Evolutionary conservation across 192 early-diverging fungal species (phyloP).

Genomic region (Coemansia umbellata): DNA sequence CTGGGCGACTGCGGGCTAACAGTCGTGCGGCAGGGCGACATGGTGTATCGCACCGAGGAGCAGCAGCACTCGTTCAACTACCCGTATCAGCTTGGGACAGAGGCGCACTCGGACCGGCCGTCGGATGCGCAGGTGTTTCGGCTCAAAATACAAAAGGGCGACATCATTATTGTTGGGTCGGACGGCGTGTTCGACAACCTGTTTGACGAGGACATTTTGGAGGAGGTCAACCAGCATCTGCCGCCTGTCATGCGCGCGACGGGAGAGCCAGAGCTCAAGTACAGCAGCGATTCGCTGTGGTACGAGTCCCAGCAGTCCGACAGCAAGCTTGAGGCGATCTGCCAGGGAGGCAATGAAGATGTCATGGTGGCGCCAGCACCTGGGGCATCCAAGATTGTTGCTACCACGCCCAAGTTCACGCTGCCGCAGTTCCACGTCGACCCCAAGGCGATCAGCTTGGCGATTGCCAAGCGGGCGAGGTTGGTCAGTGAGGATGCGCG

Average conservation of each 20-base stretch:
- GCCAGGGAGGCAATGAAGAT: neutral
- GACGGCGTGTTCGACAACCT: constrained; percentile 98
- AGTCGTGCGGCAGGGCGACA: constrained; percentile 80
- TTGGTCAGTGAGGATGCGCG: constrained; percentile 76
- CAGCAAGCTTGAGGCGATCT: constrained; percentile 15
- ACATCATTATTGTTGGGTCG: constrained; percentile 87
- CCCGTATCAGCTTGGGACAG: constrained; percentile 93
- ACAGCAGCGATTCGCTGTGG: constrained; percentile 48
- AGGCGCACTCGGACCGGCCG: constrained; percentile 70
- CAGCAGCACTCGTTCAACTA: constrained; percentile 99
- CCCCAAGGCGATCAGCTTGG: constrained; percentile 73
- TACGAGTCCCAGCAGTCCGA: constrained; percentile 44
- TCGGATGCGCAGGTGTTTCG: constrained; percentile 78
- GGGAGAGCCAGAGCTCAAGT: constrained; percentile 46
- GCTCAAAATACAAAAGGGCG: constrained; percentile 84
- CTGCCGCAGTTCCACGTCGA: constrained; percentile 57
- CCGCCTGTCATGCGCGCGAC: constrained; percentile 36
- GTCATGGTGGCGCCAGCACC: constrained; percentile 4
- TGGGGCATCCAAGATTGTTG: constrained; percentile 5
- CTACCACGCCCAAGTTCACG: constrained; percentile 18
- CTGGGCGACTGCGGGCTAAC: constrained; percentile 92
- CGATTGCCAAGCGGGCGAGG: constrained; percentile 73
- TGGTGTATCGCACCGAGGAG: constrained; percentile 92
- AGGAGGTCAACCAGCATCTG: constrained; percentile 63
- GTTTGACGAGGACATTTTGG: constrained; percentile 96